A percentile compares a stretch with the other conserved stretches of the same genome.
Evolutionary conservation across 345 rosid genomes (phyloP).

Genomic region (Eucalyptus curtisii): DNA sequence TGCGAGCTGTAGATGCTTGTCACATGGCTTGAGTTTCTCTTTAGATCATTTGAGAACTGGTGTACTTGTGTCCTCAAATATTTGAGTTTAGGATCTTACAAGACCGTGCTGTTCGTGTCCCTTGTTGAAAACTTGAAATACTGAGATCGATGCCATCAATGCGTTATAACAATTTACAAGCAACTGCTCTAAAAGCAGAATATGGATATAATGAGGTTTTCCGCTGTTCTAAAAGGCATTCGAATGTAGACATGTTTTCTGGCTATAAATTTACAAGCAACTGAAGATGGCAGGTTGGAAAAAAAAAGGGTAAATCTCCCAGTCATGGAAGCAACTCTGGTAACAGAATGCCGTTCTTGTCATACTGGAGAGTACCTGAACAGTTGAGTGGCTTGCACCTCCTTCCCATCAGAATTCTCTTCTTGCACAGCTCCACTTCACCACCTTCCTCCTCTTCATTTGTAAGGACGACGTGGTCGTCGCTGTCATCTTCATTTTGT

Average conservation of each 20-base stretch:
- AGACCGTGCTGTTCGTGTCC: not conserved
- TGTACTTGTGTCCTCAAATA: not conserved
- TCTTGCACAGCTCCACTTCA: constrained; percentile 46
- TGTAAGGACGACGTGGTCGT: not conserved
- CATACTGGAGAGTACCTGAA: constrained; percentile 33
- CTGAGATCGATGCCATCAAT: not conserved
- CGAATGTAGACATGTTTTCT: not conserved
- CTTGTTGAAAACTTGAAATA: not conserved
- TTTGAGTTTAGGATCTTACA: not conserved
- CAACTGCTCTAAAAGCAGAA: not conserved
- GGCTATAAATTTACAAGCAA: not conserved
- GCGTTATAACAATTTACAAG: not conserved
- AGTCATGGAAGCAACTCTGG: constrained; percentile 15
- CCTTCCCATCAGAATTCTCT: constrained; percentile 60
- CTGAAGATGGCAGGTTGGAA: not conserved
- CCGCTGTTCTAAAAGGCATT: not conserved
- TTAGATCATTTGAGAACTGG: not conserved
- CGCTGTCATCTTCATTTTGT: not conserved
- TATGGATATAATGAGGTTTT: not conserved
- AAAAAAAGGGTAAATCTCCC: not conserved
- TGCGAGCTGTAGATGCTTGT: not conserved
- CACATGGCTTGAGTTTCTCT: not conserved
- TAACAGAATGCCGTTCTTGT: constrained; percentile 24
- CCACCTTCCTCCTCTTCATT: not conserved
- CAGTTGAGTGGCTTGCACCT: constrained; percentile 39